Conservation (phyloP, 2,329 filamentous ascomycete genomes). For the Cladosporium sp. region DNA sequence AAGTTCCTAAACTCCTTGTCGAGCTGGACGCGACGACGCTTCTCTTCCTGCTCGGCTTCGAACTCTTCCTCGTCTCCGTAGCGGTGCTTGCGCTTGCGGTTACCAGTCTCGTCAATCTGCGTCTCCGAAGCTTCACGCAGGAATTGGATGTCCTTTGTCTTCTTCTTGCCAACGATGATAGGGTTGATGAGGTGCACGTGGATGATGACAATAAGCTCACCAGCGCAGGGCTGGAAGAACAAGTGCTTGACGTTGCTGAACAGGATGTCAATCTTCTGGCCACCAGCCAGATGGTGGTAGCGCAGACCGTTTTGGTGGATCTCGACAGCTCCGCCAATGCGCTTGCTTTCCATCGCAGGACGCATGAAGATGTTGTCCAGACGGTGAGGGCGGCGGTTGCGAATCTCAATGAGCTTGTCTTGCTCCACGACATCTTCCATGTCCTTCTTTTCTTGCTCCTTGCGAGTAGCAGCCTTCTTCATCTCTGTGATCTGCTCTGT, state of each 20-base stretch:
- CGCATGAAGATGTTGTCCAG: conserved; percentile 95
- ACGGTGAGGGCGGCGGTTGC: conserved; percentile 87
- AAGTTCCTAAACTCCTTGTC: conserved; percentile 96
- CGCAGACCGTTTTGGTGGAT: conserved; percentile 99
- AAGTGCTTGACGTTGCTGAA: conserved; percentile 99
- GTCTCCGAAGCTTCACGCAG: conserved; percentile 98
- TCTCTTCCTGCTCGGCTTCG: conserved; percentile 95
- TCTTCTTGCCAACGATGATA: conserved; percentile 97
- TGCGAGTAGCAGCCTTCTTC: conserved; percentile 87
- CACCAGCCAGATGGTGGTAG: conserved; percentile 79
- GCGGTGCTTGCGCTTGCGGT: conserved; percentile 94
- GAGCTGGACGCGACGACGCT: conserved; percentile 83
- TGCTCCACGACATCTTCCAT: conserved; percentile 99
- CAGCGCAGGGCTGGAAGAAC: conserved; percentile 96
- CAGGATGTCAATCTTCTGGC: conserved; percentile 84
- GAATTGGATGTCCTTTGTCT: conserved; percentile 98
- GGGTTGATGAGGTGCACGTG: conserved; percentile 97
- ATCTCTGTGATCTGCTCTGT: conserved; percentile 92
- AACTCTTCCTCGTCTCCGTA: conserved; percentile 99
- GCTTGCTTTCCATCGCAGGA: conserved; percentile 93
- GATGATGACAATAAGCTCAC: conserved; percentile 96
- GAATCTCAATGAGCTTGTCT: conserved; percentile 91
- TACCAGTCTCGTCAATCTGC: conserved; percentile 97
- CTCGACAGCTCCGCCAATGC: conserved; percentile 91
- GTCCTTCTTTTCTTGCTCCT: conserved; percentile 98